Percentiles rank a stretch among this genome's conserved stretches.
Evolutionary conservation across 139 green algal species (phyloP).

Genomic region (Chlorella sp.): DNA sequence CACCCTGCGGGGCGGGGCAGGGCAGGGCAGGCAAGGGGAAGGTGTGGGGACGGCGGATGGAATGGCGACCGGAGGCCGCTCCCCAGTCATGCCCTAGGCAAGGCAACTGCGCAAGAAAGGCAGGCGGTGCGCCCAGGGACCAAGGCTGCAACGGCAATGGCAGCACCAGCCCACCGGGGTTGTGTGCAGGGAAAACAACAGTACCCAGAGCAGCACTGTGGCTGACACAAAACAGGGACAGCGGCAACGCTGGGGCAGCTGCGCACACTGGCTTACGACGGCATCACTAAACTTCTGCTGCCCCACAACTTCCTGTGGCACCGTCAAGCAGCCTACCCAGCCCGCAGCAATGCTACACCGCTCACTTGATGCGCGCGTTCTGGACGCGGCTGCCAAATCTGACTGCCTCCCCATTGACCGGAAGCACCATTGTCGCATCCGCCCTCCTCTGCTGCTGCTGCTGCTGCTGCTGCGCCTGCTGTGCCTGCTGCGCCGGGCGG

Average conservation of each 20-base stretch:
- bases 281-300: no score
- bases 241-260: no score
- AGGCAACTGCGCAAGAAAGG: no score
- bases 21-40: not conserved
- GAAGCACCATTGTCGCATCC: no score
- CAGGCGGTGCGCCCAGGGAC: no score
- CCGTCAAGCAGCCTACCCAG: no score
- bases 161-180: no score
- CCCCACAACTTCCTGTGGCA: no score
- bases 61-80: not conserved
- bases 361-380: not conserved
- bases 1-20: not conserved
- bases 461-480: not conserved
- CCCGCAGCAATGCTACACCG: no score
- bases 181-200: not conserved
- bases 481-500: no score
- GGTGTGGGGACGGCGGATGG: not conserved
- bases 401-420: not conserved
- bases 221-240: not conserved
- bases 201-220: not conserved
- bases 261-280: no score
- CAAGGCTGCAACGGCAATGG: no score
- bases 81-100: not conserved
- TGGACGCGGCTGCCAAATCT: not conserved
- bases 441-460: not conserved